These are phyloP conservation scores for Aspergillus candidus DNA, from an alignment of 2,329 filamentous ascomycete genomes.

Conservation along the genomic window DNA sequence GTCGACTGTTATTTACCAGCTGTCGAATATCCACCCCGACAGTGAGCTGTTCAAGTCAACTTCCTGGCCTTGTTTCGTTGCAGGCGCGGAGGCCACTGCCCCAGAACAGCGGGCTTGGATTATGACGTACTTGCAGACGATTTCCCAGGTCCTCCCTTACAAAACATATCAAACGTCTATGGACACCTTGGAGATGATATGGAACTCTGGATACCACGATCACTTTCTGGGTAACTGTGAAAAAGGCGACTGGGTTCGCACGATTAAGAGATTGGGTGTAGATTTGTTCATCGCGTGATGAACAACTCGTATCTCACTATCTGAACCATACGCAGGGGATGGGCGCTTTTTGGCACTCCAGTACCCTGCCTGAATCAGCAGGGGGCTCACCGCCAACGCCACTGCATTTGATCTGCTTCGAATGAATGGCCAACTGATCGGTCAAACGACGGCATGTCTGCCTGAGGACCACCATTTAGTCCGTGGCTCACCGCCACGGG, in stretches of 20 bases:
- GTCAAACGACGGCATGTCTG: no score
- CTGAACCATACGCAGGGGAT: no score
- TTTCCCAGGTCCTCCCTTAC: background rate
- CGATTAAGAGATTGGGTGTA: background rate
- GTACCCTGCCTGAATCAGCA: no score
- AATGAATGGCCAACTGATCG: no score
- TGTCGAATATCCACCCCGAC: background rate
- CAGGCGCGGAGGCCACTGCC: conserved; percentile 3
- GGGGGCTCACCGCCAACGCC: no score
- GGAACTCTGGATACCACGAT: background rate
- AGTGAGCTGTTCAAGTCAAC: conserved; percentile 5
- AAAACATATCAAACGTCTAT: background rate
- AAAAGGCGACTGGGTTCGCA: background rate
- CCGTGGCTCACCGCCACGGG: no score
- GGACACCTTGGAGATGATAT: background rate
- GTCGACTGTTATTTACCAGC: background rate
- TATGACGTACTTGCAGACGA: background rate
- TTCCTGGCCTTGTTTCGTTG: conserved; percentile 5
- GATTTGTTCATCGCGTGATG: background rate
- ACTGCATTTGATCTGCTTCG: no score
- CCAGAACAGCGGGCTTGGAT: background rate
- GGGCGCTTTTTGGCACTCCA: no score
- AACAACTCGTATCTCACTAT: no score
- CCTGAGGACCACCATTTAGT: no score
- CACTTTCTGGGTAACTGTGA: background rate